A percentile compares a stretch with the other conserved stretches of the same genome.
Evolutionary conservation across 345 rosid genomes (phyloP).

Genomic region (Hypericum androsaemum): DNA sequence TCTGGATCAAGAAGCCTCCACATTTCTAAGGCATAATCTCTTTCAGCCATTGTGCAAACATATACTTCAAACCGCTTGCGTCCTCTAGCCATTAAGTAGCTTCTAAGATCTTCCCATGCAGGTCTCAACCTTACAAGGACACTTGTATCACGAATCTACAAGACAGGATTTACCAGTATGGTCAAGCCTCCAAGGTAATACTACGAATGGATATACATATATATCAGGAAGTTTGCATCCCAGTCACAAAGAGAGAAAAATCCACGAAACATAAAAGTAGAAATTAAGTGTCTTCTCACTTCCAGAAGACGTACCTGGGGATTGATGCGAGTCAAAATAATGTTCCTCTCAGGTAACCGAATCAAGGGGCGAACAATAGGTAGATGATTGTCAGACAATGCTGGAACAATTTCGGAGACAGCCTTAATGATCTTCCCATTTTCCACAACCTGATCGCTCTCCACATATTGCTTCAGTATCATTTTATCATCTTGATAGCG

Average conservation of each 20-base stretch:
- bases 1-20: constrained; percentile 99
- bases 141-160: constrained; percentile 93
- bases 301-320: constrained; percentile 54
- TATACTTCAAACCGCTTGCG: constrained; percentile 98
- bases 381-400: constrained; percentile 70
- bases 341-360: constrained; percentile 77
- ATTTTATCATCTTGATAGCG: constrained; percentile 90
- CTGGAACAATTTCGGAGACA: constrained; percentile 69
- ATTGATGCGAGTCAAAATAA: constrained; percentile 90
- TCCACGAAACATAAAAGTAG: not conserved
- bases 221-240: no score
- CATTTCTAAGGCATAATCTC: constrained; percentile 98
- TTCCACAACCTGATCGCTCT: constrained; percentile 86
- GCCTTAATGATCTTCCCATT: constrained; percentile 73
- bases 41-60: constrained; percentile 99
- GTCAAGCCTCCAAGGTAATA: not conserved
- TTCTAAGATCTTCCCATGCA: constrained; percentile 93
- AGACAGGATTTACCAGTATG: not conserved
- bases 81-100: constrained; percentile 90
- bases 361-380: constrained; percentile 76
- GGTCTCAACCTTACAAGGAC: constrained; percentile 98
- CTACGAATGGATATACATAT: no score
- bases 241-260: not conserved
- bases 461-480: constrained; percentile 84
- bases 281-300: constrained; percentile 3